phyloP scores from a whole-genome alignment of 1,139 yeast genomes.

The Candida tropicalis region DNA sequence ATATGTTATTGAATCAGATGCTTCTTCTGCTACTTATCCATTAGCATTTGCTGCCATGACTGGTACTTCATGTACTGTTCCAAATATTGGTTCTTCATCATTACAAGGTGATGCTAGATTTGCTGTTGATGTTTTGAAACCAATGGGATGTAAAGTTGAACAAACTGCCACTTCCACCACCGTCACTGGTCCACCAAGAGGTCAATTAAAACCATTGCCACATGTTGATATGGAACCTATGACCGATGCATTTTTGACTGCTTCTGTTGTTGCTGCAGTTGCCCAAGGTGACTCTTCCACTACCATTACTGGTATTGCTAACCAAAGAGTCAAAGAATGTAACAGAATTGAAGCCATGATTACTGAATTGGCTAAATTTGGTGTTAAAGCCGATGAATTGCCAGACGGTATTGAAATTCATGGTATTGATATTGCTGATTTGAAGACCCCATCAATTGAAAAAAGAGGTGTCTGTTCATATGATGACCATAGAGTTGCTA shows the following conservation, averaged over 20 bases:
- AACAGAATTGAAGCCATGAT: constrained; percentile 96
- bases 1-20: constrained; percentile 93
- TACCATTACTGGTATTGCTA: constrained; percentile 91
- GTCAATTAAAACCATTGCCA: constrained; percentile 67
- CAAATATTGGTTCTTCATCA: constrained; percentile 90
- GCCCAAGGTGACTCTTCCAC: constrained; percentile 68
- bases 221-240: constrained; percentile 97
- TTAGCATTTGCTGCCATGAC: constrained; percentile 98
- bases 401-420: constrained; percentile 91
- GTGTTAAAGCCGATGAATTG: constrained; percentile 80
- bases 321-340: constrained; percentile 97
- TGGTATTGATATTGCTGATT: constrained; percentile 55
- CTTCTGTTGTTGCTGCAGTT: constrained; percentile 93
- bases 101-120: constrained; percentile 97
- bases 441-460: constrained; percentile 51
- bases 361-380: constrained; percentile 82
- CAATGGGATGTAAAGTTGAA: constrained; percentile 91
- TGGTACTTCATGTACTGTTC: constrained; percentile 89
- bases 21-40: constrained; percentile 98
- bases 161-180: constrained; percentile 88
- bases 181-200: constrained; percentile 83
- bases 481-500: constrained; percentile 98
- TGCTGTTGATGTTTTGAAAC: constrained; percentile 87
- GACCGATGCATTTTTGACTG: constrained; percentile 98
- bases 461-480: constrained; percentile 68